Evolutionary conservation across 331 rosid genomes (phyloP).

Genomic region (Telfairia occidentalis): DNA sequence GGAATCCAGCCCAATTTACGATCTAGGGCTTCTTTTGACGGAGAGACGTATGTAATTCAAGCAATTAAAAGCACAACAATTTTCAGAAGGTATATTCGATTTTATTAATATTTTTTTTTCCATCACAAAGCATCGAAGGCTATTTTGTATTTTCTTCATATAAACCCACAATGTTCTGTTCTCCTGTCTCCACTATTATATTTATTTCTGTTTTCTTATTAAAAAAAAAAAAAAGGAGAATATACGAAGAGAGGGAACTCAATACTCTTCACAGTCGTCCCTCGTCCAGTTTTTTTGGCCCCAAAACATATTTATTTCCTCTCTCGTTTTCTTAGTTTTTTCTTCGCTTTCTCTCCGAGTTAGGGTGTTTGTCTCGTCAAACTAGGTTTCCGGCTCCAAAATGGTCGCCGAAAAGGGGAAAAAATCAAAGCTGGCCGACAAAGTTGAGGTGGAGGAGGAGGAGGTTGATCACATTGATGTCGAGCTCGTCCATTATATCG

Average conservation of each 20-base stretch:
- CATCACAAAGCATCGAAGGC: too few species aligned
- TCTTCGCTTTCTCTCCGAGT: constrained; percentile 4
- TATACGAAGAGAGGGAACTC: neutral
- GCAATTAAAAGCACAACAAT: too few species aligned
- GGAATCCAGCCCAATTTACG: too few species aligned
- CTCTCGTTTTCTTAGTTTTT: neutral
- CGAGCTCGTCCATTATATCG: constrained; percentile 33
- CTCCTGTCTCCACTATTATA: neutral
- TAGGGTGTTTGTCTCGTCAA: neutral
- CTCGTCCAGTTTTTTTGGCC: neutral
- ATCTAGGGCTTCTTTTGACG: too few species aligned
- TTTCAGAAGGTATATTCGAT: too few species aligned
- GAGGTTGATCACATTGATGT: constrained; percentile 34
- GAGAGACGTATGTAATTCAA: too few species aligned
- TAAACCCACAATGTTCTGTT: too few species aligned
- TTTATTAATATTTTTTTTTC: too few species aligned
- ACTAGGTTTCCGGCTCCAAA: constrained; percentile 14
- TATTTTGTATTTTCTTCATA: too few species aligned
- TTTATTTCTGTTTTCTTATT: too few species aligned
- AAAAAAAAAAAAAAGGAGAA: neutral
- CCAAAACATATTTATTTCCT: neutral
- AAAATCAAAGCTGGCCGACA: constrained; percentile 30
- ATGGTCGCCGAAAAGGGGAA: constrained; percentile 52
- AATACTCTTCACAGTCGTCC: neutral
- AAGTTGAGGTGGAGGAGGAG: constrained; percentile 27